Evolutionary conservation across 768 basidiomycete species (phyloP), one percentile per base, ranked within the genome.

Genomic region (Auricularia auricula-judae): DNA sequence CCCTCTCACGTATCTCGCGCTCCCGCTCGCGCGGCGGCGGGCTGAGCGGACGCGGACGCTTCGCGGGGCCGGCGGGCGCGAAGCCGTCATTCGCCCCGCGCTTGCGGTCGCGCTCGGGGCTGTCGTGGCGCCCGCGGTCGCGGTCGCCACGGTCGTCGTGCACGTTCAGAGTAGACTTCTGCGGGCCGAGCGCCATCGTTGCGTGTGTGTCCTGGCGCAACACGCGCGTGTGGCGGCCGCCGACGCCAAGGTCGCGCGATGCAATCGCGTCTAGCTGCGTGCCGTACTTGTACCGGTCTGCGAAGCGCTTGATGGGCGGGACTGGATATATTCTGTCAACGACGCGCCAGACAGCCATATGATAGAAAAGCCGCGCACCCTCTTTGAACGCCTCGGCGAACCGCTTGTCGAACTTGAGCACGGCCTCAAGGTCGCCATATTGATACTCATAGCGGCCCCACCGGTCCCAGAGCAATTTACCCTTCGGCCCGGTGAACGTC

Each of bases 361-460:
- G 10, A 44, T 1, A 18, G 14, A 7, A 29, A 16, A 3, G 53
- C 2, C 59, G 8, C 34, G 10, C 66, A 93, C 93, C 93, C 61
- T 84, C 84, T 0, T 93, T 87, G 74, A 92, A 98, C 0, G 86
- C 85, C 66, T 98, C 95, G 0, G 87, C 79, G 69, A 98, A 89
- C 7, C 97, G 84, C 66, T 86, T 86, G 74, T 97, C 94, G 59
- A 98, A 83, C 74, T 95, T 92, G 68, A 90, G 86, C 2, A 91
- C 84, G 1, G 91, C 88, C 53, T 90, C 86, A 42, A 95, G 79
- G 74, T 95, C 93, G n/a, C 93, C 93, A 71, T 90, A 98, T 70
- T 91, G 88, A 76, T 94, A 98, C 74, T 97, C 93, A 76, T 96
- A 96, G 64, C 88, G 82, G 3, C 93, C 87, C 97, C 95, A 98